A percentile compares a stretch with the other conserved stretches of the same genome.
Conservation (phyloP, 345 rosid species). For the Acer saccharum region DNA sequence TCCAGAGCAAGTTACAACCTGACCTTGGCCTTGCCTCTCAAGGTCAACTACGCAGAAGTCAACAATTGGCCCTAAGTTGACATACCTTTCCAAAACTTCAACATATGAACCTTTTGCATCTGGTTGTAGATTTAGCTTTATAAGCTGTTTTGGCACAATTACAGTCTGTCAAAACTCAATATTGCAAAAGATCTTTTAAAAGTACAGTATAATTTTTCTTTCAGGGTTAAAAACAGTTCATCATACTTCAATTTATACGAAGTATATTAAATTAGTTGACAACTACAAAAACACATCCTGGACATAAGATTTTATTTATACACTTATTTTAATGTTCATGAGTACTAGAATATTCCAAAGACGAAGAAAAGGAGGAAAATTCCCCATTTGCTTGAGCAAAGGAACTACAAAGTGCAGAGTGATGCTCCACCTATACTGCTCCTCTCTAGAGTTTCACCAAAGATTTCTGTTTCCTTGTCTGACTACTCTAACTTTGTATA, state of each 20-base stretch:
- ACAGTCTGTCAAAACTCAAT: neutral
- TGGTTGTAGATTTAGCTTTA: conserved; percentile 80
- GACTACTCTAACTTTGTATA: neutral
- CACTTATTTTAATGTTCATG: neutral
- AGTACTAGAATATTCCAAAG: neutral
- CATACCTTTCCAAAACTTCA: conserved; percentile 82
- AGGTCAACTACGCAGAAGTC: conserved; percentile 95
- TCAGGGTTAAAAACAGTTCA: neutral
- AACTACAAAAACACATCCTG: neutral
- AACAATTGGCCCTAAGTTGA: conserved; percentile 92
- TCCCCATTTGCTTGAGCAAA: neutral
- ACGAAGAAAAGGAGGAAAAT: neutral
- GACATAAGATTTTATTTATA: neutral
- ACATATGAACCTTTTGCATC: conserved; percentile 92
- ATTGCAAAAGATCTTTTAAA: conserved; percentile 12
- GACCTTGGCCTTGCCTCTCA: conserved; percentile 99
- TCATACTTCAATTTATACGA: neutral
- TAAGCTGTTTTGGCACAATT: conserved; percentile 54
- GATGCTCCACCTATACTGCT: neutral
- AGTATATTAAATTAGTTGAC: neutral
- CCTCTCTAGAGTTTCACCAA: neutral
- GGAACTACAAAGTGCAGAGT: neutral
- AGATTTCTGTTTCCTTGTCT: neutral
- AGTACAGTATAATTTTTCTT: neutral
- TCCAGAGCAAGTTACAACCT: conserved; percentile 97